phyloP scores from a whole-genome alignment of 1,139 yeast species.

The Yamadazyma sp. region DNA sequence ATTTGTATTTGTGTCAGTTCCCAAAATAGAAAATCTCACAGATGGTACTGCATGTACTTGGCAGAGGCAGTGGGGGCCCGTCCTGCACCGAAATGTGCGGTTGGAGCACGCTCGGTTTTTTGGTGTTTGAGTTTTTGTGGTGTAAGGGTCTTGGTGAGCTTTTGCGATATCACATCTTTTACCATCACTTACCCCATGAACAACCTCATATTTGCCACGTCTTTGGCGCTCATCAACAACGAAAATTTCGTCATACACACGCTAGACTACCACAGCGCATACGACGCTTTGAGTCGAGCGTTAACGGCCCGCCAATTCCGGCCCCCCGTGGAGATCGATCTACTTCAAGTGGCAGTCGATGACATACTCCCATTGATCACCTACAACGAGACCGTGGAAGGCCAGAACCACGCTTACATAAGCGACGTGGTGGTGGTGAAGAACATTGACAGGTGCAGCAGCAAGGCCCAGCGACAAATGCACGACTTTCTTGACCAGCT shows the following conservation, averaged over 20 bases:
- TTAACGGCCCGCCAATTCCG: background rate
- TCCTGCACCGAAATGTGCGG: no score
- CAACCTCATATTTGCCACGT: conserved; percentile 25
- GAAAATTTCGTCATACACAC: conserved; percentile 25
- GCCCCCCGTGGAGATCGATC: conserved; percentile 1
- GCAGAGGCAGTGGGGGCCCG: background rate
- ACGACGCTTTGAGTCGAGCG: background rate
- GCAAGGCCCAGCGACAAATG: conserved; percentile 24
- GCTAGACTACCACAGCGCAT: conserved; percentile 3
- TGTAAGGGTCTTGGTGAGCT: background rate
- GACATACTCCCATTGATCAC: background rate
- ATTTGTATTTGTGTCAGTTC: no score
- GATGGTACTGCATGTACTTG: no score
- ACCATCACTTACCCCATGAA: conserved; percentile 20
- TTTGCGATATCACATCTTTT: background rate
- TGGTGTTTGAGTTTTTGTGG: no score
- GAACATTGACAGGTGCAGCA: conserved; percentile 18
- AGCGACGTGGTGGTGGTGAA: conserved; percentile 8
- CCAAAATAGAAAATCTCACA: no score
- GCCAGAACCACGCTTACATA: background rate
- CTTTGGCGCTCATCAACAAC: conserved; percentile 23
- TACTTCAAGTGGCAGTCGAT: background rate
- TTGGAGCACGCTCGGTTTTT: no score
- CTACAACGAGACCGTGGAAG: background rate
- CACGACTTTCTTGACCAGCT: conserved; percentile 30